Evolutionary conservation across 305 asterid species (phyloP), one percentile per base, ranked within the genome.

Genomic region (Coffea humblotiana): DNA sequence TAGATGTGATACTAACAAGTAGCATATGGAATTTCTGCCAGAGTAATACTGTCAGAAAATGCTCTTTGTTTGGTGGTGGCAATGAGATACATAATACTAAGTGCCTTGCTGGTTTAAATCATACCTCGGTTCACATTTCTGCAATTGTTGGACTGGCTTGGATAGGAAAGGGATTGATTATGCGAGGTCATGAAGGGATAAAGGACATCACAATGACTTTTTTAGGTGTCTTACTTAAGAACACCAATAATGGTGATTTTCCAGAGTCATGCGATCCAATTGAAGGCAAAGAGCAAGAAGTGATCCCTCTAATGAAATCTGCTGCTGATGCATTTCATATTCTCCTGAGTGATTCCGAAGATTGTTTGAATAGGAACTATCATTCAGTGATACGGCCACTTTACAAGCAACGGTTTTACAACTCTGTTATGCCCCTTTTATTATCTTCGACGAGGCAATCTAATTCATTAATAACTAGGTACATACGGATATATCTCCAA

Each of bases 101-200:
- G 63, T 88, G 87, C 79, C 77, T 87, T 79, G 73, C 79, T 79
- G 83, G 81, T 71, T 35, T 75, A 77, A 78, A 82, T 83, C 49
- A 78, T 65, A 83, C 88, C 43, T 76, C 87, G 3, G 83, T 19
- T 54, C 78, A 83, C 84, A 77, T 86, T 83, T 85, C 87, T 80
- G 84, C 88, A 63, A 79, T 92, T 84, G 73, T 84, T 86, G 98
- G 98, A 78, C 88, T 96, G 81, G 96, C 98, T 81, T 96, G 99
- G 99, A 85, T 94, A 81, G 97, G 97, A 74, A 96, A 96, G 89
- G 99, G 98, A 68, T 86, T 96, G 84, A 88, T 96, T 72, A 91
- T 92, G 98, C 89, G 99, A 87, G 98, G 99, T 80, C 97, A 96
- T 84, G 97, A 89, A 86, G 89, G 87, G 93, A 85, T 90, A 68